These are phyloP conservation scores for Eucalyptus shirleyi DNA, from an alignment of 345 rosid genomes.

Conservation along the genomic window DNA sequence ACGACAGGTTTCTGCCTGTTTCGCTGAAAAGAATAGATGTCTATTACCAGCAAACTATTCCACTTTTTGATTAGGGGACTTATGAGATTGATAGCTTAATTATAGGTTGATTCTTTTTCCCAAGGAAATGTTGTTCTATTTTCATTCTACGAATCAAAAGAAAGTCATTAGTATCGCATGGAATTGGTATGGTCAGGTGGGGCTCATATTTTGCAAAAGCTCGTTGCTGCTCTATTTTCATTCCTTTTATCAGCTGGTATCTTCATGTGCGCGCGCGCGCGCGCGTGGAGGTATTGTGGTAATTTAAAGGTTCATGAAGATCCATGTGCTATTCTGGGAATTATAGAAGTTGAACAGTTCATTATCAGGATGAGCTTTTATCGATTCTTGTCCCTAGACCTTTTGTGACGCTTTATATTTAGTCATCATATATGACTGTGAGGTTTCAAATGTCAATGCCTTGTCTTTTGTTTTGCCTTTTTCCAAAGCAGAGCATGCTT, in stretches of 20 bases:
- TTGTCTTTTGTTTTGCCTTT: neutral
- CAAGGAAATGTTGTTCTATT: neutral
- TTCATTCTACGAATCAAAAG: neutral
- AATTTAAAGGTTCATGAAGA: neutral
- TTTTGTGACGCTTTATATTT: neutral
- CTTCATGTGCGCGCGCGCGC: accelerated
- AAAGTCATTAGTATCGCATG: neutral
- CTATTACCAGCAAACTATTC: neutral
- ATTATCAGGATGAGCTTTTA: neutral
- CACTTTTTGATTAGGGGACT: neutral
- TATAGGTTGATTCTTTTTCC: neutral
- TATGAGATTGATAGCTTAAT: neutral
- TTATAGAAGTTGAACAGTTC: neutral
- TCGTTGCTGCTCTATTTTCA: neutral
- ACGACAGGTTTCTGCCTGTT: neutral
- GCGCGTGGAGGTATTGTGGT: neutral
- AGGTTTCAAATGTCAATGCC: neutral
- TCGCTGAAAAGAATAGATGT: neutral
- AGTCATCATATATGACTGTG: neutral
- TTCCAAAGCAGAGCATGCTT: neutral
- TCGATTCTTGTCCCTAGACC: neutral
- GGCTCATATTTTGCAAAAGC: neutral
- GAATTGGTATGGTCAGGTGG: neutral
- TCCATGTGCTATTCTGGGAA: neutral
- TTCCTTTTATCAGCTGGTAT: neutral